Base-by-base conservation (phyloP, 2,329 filamentous ascomycete species). In the Aulographum hederae region DNA sequence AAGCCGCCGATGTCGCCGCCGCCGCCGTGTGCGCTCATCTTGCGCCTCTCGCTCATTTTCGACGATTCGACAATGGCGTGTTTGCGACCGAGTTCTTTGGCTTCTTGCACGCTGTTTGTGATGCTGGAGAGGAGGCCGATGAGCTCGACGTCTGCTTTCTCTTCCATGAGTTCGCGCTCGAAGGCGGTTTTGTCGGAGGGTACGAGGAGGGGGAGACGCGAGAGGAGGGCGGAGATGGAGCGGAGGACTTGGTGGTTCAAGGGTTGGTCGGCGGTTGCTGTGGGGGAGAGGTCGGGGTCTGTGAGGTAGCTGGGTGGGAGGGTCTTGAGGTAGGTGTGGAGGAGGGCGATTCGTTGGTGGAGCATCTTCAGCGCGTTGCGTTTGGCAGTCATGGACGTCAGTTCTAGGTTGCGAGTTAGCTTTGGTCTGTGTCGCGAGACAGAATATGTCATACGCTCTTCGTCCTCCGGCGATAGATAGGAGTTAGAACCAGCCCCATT, bases 281-380 rank as follows among this genome's bases (percentile, higher is more conserved):
- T 44, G 30, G 36, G 41, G n/a, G 48, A 44, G 5, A 52, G 48
- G 16, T 47, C 45, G 26, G 60, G 41, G 30, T 63, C 62, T 5
- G 62, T 65, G 21, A 73, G 57, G 44, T 73, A 73, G 15, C 72
- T 73, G 5, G 69, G 63, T 1, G 78, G 77, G 2, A 89, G 65
- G 11, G 66, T 67, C 39, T 75, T 62, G 29, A 98, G 70, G 49
- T 94, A 95, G 50, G 65, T 34, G 38, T 69, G 53, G 46, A 72
- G 48, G 47, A 72, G 57, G 42, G 61, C 45, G 39, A 68, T 47
- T 52, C 65, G 48, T 50, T 64, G 39, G 51, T 86, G 75, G 18
- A 98, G 70, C 73, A 93, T 94, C 56, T 84, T 86, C 46, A 94
- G 77, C 17, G 89, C 85, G 53, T 94, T 95, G 39, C 78, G 69